phyloP scores from a whole-genome alignment of 2,329 filamentous ascomycete species.

The Diaporthe ilicicola region DNA sequence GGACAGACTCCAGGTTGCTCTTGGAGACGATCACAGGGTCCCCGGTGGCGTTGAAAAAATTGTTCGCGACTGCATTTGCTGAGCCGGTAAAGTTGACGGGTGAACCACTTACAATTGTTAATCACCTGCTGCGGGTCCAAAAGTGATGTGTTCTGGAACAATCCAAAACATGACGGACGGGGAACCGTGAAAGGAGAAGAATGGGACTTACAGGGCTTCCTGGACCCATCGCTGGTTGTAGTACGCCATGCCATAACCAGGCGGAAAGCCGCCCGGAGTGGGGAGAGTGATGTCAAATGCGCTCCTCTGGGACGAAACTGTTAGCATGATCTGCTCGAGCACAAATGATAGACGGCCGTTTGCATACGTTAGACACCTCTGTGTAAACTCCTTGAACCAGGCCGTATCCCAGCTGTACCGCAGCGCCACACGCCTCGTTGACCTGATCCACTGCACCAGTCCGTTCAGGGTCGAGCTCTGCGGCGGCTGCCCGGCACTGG shows the following conservation, averaged over 20 bases:
- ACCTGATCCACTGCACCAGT: slow-evolving; percentile 30
- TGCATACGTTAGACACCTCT: slow-evolving; percentile 46
- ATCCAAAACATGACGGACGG: too few species aligned
- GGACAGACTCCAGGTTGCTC: slow-evolving; percentile 51
- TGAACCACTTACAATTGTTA: too few species aligned
- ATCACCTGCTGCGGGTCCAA: too few species aligned
- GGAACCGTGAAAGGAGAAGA: too few species aligned
- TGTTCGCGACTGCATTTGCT: slow-evolving; percentile 42
- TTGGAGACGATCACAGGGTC: slow-evolving; percentile 38
- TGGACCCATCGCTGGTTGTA: slow-evolving; percentile 64
- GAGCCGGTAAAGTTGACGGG: slow-evolving; percentile 62
- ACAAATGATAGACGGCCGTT: too few species aligned
- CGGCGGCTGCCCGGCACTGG: slow-evolving; percentile 35
- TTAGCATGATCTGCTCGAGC: not conserved
- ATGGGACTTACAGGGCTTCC: slow-evolving; percentile 61
- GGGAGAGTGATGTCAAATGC: slow-evolving; percentile 63
- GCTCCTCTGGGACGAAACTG: slow-evolving; percentile 44
- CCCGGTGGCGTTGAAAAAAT: slow-evolving; percentile 47
- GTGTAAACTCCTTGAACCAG: slow-evolving; percentile 45
- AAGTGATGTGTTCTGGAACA: too few species aligned
- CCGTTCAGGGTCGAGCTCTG: slow-evolving; percentile 54
- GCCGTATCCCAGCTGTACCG: slow-evolving; percentile 23
- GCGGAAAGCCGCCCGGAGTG: slow-evolving; percentile 56
- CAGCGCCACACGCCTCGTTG: slow-evolving; percentile 28
- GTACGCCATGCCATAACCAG: slow-evolving; percentile 57